Evolutionary conservation across 208 protist species (phyloP).

Genomic region (Leptomonas pyrrhocoris): DNA sequence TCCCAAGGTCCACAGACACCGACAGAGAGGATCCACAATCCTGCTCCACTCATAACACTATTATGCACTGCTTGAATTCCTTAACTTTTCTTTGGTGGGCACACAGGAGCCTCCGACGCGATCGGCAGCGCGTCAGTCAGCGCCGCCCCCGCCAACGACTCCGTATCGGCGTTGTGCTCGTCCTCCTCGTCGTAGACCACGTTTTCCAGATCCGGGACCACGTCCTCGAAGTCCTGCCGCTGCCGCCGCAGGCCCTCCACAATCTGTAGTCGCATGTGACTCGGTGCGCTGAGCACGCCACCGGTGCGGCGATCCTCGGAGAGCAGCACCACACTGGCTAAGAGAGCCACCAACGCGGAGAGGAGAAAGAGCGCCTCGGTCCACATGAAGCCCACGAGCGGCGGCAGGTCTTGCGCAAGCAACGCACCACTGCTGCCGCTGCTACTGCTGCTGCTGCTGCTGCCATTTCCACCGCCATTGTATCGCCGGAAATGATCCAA

Average conservation of each 20-base stretch:
- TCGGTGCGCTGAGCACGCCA: conserved; percentile 59
- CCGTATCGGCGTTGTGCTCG: background rate
- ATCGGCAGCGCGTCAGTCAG: conserved; percentile 12
- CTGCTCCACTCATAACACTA: background rate
- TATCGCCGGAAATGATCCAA: conserved; percentile 53
- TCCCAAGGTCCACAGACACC: background rate
- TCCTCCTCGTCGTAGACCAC: conserved; percentile 19
- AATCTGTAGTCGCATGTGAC: conserved; percentile 39
- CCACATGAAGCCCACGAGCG: conserved; percentile 64
- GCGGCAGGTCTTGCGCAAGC: conserved; percentile 39
- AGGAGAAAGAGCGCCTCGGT: conserved; percentile 64
- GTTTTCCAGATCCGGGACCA: conserved; percentile 26
- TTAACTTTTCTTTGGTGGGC: conserved; percentile 1
- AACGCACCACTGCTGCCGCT: background rate
- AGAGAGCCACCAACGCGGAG: conserved; percentile 42
- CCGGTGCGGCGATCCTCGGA: conserved; percentile 45
- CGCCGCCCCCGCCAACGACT: conserved; percentile 1
- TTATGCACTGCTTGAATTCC: background rate
- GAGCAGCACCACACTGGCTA: conserved; percentile 57
- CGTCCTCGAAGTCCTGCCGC: conserved; percentile 29
- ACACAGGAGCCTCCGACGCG: background rate
- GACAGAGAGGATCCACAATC: background rate
- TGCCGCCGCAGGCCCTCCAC: conserved; percentile 21
- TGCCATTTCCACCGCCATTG: background rate
- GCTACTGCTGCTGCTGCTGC: conserved; percentile 8